Percentiles rank a stretch among this genome's conserved stretches.
phyloP scores from a whole-genome alignment of 257 asterid genomes.

The Fraxinus pennsylvanica region DNA sequence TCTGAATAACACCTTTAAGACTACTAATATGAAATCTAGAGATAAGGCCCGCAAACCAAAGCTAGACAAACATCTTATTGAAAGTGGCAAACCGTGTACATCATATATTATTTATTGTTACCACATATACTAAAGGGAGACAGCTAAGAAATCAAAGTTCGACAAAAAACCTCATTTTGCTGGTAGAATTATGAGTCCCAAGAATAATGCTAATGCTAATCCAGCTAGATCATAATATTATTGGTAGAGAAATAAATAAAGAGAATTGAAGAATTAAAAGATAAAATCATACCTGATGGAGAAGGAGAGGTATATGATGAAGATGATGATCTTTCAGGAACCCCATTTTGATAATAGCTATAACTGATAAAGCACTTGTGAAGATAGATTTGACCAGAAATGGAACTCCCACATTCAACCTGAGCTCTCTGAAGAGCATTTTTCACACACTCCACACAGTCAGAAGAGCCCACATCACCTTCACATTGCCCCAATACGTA shows the following conservation, averaged over 20 bases:
- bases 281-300: conserved; percentile 52
- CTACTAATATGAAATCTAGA: conserved; percentile 29
- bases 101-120: neutral
- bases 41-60: conserved; percentile 50
- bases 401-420: conserved; percentile 92
- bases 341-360: conserved; percentile 63
- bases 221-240: neutral
- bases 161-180: conserved; percentile 22
- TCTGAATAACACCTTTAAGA: neutral
- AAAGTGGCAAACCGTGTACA: conserved; percentile 27
- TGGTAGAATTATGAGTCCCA: conserved; percentile 21
- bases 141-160: conserved; percentile 39
- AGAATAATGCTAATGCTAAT: conserved; percentile 16
- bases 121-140: conserved; percentile 16
- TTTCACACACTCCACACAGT: conserved; percentile 84
- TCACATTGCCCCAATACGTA: conserved; percentile 92
- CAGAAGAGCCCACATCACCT: conserved; percentile 78
- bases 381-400: conserved; percentile 80
- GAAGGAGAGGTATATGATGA: conserved; percentile 56
- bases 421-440: conserved; percentile 89
- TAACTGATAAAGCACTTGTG: conserved; percentile 80
- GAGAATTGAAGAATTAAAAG: neutral
- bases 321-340: conserved; percentile 63
- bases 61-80: conserved; percentile 58
- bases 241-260: neutral